Base-by-base conservation (phyloP, 2,329 filamentous ascomycete genomes). In the Xylaria sp. region DNA sequence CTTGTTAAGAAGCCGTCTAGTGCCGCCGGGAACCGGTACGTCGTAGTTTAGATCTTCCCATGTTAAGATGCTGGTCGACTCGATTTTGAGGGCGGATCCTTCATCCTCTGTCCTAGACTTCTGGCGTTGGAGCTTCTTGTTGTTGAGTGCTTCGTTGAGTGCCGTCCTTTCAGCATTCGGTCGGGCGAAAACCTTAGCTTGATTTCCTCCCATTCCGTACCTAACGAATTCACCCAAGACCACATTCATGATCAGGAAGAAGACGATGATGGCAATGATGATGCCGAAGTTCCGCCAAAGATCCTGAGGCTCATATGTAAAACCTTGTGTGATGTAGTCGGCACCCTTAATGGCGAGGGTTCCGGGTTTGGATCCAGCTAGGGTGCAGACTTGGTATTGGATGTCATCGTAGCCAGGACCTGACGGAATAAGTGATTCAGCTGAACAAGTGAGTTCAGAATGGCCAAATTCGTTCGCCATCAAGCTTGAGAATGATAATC, bases 241-340 rank as follows among this genome's bases (percentile, higher is more conserved):
- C 46, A 93, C 90, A 72, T 97, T 95, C 66, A 92, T 81, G 11
- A 87, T 79, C 3, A 97, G 83, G 81, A 97, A 97, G 68, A 89
- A 89, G 48, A 91, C 80, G 63, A 97, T 93, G 70, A 97, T 87
- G 1, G 85, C 89, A 11, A 94, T 77, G 68, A 97, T 89, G 71
- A 97, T 96, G 1, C 92, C 93, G 78, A 92, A 93, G 79, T 96
- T 94, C 49, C 93, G 86, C 93, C 93, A 97, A 0, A 96, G 83
- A 60, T 95, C 87, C 0, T 82, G 80, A 0, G 87, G 85, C 13
- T 83, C 78, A 80, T 94, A 97, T 0, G 86, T 85, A 78, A 92
- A 97, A 0, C 85, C 88, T 26, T 88, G 80, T 0, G 86, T 83
- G 68, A 97, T 87, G 77, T 97, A 97, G 15, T 84, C 86, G 0